Evolutionary conservation across 805 yeast species (phyloP).

Genomic region (Hagleromyces aurorensis): DNA sequence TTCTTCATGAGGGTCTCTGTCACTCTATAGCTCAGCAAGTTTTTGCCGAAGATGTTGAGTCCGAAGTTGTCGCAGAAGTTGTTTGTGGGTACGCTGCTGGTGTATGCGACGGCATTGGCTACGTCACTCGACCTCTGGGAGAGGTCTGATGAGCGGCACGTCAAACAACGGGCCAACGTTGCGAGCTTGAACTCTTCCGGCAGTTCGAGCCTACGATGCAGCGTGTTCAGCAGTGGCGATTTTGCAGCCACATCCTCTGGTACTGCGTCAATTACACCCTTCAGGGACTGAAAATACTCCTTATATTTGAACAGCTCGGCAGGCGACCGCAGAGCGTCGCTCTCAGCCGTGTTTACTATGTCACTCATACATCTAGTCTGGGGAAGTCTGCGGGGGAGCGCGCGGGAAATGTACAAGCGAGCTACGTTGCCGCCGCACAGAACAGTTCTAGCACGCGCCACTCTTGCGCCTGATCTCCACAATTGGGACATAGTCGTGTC

Average conservation of each 20-base stretch:
- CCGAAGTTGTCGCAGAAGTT: constrained; percentile 68
- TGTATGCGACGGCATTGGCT: constrained; percentile 13
- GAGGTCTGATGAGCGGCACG: constrained; percentile 41
- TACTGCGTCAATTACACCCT: constrained; percentile 14
- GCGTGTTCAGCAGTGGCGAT: constrained; percentile 67
- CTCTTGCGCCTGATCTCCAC: no score
- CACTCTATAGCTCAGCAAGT: constrained; percentile 64
- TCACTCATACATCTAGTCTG: no score
- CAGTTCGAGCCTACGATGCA: constrained; percentile 68
- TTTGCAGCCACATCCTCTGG: constrained; percentile 45
- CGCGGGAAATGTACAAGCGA: no score
- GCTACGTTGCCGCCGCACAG: no score
- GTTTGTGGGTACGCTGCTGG: constrained; percentile 29
- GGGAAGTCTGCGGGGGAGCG: no score
- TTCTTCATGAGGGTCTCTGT: constrained; percentile 63
- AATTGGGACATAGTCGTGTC: no score
- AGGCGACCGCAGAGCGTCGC: no score
- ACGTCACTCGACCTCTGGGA: constrained; percentile 12
- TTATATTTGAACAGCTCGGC: constrained; percentile 20
- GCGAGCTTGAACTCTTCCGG: constrained; percentile 50
- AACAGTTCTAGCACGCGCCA: no score
- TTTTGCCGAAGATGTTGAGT: constrained; percentile 73
- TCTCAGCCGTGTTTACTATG: no score
- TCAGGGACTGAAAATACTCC: constrained; percentile 18
- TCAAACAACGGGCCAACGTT: constrained; percentile 74